phyloP scores from a whole-genome alignment of 371 early-diverging fungal species.

The Mortierella sp. region DNA sequence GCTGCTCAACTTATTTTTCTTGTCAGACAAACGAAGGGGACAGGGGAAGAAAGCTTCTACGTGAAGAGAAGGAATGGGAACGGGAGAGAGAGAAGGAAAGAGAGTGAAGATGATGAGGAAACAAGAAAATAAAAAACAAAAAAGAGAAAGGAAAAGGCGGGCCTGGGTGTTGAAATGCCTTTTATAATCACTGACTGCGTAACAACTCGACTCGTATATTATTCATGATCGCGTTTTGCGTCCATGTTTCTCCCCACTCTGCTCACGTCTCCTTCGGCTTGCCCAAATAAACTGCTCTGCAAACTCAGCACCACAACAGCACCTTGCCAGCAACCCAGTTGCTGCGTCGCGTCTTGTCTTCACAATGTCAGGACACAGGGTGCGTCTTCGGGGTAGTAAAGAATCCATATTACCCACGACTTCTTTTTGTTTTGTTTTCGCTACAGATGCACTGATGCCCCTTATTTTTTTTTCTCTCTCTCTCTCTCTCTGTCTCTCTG shows the following conservation, averaged over 20 bases:
- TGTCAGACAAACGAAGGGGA: slow-evolving; percentile 4
- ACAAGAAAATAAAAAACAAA: slow-evolving; percentile 13
- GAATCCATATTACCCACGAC: background rate
- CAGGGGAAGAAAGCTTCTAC: slow-evolving; percentile 5
- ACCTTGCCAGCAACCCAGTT: too few species aligned
- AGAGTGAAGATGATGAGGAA: slow-evolving; percentile 16
- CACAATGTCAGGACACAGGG: background rate
- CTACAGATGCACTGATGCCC: background rate
- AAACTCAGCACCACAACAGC: too few species aligned
- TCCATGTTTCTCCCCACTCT: background rate
- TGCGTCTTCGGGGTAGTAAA: background rate
- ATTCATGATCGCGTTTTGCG: background rate
- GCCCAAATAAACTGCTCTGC: background rate
- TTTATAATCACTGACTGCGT: slow-evolving; percentile 31
- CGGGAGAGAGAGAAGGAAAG: slow-evolving; percentile 8
- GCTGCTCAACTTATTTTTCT: slow-evolving; percentile 43
- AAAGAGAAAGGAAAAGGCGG: slow-evolving; percentile 16
- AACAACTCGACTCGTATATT: slow-evolving; percentile 18
- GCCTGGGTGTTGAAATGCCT: background rate
- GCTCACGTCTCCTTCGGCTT: background rate
- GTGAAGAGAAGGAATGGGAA: slow-evolving; percentile 21
- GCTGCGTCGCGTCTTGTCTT: background rate
- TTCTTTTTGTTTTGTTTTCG: background rate
- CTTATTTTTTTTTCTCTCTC: slow-evolving; percentile 8
- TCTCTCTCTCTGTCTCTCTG: too few species aligned